Percentiles rank a stretch among this genome's conserved stretches.
Evolutionary conservation across 2,329 filamentous ascomycete species (phyloP).

Genomic region (Exophiala phaeomuriformis): DNA sequence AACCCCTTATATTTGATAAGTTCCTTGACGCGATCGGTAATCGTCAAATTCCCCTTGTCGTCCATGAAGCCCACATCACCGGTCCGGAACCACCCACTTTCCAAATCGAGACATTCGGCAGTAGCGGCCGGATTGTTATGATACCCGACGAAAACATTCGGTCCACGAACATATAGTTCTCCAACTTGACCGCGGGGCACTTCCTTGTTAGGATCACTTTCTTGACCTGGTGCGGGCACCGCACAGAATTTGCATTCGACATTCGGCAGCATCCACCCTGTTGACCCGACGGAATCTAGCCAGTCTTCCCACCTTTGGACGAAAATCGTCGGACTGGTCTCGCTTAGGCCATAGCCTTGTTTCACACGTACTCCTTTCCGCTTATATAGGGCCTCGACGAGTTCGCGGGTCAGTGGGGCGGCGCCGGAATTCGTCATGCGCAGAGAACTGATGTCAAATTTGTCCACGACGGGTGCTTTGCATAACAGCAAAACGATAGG

Average conservation of each 20-base stretch:
- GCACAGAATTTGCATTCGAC: slow-evolving; percentile 74
- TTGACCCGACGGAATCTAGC: slow-evolving; percentile 66
- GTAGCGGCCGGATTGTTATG: slow-evolving; percentile 54
- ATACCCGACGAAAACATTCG: slow-evolving; percentile 58
- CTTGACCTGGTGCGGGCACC: slow-evolving; percentile 42
- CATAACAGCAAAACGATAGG: slow-evolving; percentile 73
- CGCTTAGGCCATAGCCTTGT: slow-evolving; percentile 85
- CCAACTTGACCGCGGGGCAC: slow-evolving; percentile 57
- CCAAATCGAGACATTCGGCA: slow-evolving; percentile 51
- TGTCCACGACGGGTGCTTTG: slow-evolving; percentile 68
- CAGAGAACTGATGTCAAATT: slow-evolving; percentile 72
- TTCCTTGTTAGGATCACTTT: slow-evolving; percentile 42
- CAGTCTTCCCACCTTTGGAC: slow-evolving; percentile 69
- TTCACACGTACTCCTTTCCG: slow-evolving; percentile 74
- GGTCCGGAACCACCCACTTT: slow-evolving; percentile 77
- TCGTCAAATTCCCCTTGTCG: slow-evolving; percentile 66
- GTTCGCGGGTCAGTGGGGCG: slow-evolving; percentile 71
- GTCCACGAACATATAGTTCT: slow-evolving; percentile 61
- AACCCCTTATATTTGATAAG: slow-evolving; percentile 46
- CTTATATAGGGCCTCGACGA: slow-evolving; percentile 67
- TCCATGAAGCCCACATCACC: slow-evolving; percentile 80
- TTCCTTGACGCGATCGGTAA: slow-evolving; percentile 74
- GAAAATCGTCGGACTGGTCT: slow-evolving; percentile 74
- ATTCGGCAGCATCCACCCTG: slow-evolving; percentile 70
- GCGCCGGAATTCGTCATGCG: slow-evolving; percentile 84